Conservation (phyloP, 2,329 filamentous ascomycete genomes). For the Colletotrichum lupini region DNA sequence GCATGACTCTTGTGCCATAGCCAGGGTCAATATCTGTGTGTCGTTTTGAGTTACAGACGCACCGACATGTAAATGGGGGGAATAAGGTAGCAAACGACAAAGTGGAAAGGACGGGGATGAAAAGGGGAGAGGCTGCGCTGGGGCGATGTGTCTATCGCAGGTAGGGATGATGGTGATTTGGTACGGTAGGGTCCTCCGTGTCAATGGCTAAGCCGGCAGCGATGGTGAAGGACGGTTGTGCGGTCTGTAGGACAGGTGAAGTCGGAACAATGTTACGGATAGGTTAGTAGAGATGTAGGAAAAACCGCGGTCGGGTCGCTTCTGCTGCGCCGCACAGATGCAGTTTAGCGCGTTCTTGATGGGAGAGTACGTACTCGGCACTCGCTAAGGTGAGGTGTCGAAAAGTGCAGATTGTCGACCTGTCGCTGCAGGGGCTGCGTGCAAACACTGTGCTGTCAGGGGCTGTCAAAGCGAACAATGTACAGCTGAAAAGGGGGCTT, state of each 20-base stretch:
- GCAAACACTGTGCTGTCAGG: slow-evolving; percentile 24
- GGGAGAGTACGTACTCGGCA: not conserved
- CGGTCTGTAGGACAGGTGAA: slow-evolving; percentile 2
- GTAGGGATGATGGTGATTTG: not conserved
- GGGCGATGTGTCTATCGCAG: not conserved
- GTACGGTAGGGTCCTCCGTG: not conserved
- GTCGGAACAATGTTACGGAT: slow-evolving; percentile 27
- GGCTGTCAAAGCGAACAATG: slow-evolving; percentile 13
- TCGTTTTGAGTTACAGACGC: slow-evolving; percentile 4
- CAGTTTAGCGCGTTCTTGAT: slow-evolving; percentile 23
- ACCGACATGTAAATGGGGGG: slow-evolving; percentile 12
- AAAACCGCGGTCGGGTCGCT: slow-evolving; percentile 14
- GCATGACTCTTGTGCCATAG: slow-evolving; percentile 61
- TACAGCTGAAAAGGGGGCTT: not conserved
- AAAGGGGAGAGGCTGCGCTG: not conserved
- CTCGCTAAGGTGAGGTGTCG: no score
- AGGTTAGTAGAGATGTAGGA: not conserved
- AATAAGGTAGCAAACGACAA: not conserved
- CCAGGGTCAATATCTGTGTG: slow-evolving; percentile 35
- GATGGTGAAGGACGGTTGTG: not conserved
- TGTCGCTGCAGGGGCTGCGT: not conserved
- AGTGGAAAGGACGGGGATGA: slow-evolving; percentile 1
- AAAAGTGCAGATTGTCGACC: not conserved
- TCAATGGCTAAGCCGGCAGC: slow-evolving; percentile 1
- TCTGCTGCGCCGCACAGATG: slow-evolving; percentile 31